Percentiles rank a stretch among this genome's conserved stretches.
Conservation (phyloP, 2,329 filamentous ascomycete genomes). For the Dactylella cylindrospora region DNA sequence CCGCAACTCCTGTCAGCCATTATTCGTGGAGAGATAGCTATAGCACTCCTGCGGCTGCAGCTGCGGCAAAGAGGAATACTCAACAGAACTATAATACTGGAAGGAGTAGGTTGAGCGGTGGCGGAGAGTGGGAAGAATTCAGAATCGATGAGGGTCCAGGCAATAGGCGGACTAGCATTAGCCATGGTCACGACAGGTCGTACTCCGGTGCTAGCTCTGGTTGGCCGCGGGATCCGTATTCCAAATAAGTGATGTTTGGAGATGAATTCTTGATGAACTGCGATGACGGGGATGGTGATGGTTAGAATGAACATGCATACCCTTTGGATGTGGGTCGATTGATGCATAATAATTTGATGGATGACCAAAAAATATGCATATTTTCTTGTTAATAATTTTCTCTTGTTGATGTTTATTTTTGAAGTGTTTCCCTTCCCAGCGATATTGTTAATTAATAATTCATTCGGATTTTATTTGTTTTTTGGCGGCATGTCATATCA, state of each 20-base stretch:
- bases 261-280: neutral
- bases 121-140: slow-evolving; percentile 43
- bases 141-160: slow-evolving; percentile 29
- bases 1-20: slow-evolving; percentile 33
- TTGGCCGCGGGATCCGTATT: slow-evolving; percentile 30
- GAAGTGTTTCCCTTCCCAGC: no score
- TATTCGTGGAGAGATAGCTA: slow-evolving; percentile 43
- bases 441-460: no score
- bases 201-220: slow-evolving; percentile 28
- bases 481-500: no score
- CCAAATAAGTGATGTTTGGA: slow-evolving; percentile 6
- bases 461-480: no score
- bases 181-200: slow-evolving; percentile 26
- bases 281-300: neutral
- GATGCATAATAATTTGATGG: neutral
- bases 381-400: neutral
- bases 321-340: neutral
- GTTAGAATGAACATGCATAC: neutral
- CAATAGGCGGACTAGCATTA: slow-evolving; percentile 23
- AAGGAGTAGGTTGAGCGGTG: slow-evolving; percentile 34
- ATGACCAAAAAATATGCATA: neutral
- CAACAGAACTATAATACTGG: slow-evolving; percentile 28
- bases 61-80: slow-evolving; percentile 31
- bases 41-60: slow-evolving; percentile 23
- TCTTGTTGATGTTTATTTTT: no score